Evolutionary conservation across 1,284 basidiomycete species (phyloP).

Genomic region (Thelephora terrestris): DNA sequence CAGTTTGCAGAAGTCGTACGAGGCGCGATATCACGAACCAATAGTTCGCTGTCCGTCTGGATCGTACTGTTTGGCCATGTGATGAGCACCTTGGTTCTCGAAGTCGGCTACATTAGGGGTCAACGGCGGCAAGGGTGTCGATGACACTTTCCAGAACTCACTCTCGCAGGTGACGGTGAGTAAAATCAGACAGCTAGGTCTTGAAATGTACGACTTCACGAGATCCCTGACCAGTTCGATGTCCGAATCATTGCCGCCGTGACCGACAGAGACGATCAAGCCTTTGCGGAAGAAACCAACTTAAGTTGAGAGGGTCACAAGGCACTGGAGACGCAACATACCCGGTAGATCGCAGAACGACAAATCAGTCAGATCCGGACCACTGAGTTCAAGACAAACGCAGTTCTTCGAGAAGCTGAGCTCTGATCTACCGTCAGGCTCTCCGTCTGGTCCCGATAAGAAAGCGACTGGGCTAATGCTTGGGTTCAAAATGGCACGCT

Average conservation of each 20-base stretch:
- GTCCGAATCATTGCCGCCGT: conserved; percentile 39
- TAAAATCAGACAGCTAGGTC: conserved; percentile 57
- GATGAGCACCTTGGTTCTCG: conserved; percentile 62
- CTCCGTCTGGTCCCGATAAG: conserved; percentile 28
- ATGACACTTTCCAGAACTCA: conserved; percentile 21
- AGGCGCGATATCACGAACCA: conserved; percentile 30
- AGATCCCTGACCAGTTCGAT: conserved; percentile 55
- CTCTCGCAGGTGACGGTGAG: conserved; percentile 67
- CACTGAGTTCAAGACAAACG: conserved; percentile 57
- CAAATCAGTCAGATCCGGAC: conserved; percentile 57
- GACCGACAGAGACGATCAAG: conserved; percentile 50
- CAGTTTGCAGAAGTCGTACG: not conserved
- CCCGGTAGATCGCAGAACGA: conserved; percentile 68
- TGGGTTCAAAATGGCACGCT: conserved; percentile 64
- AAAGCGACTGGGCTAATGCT: conserved; percentile 24
- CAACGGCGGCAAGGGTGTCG: not conserved
- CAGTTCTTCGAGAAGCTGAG: conserved; percentile 53
- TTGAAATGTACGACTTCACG: conserved; percentile 42
- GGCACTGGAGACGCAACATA: conserved; percentile 15
- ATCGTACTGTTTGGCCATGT: conserved; percentile 47
- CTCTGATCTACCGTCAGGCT: conserved; percentile 19
- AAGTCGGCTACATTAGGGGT: conserved; percentile 45
- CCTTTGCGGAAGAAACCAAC: conserved; percentile 26
- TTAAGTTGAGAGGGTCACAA: not conserved
- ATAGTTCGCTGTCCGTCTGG: conserved; percentile 56